Evolutionary conservation across 2,329 filamentous ascomycete species (phyloP), one percentile per base, ranked within the genome.

Genomic region (Chaetothyriales sp.): DNA sequence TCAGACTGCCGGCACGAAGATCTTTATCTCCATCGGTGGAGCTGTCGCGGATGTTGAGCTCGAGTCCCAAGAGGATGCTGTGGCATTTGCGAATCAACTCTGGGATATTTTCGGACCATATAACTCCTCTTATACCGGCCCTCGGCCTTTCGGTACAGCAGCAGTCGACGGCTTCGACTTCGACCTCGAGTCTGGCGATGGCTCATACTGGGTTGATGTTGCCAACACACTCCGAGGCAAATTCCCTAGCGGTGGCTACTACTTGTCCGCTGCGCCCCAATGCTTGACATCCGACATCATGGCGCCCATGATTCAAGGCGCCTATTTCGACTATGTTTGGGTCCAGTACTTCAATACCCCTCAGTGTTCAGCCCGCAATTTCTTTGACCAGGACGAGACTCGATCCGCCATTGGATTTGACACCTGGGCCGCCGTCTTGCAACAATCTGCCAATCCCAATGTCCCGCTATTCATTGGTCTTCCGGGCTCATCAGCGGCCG

Each of bases 131-230:
- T 71, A 66, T 43, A 66, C 65, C 1, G 69, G 69, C 6, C 72
- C 77, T 51, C 78, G 85, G 7, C 85, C 85, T 1, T 88, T 88
- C 63, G 81, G 81, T 50, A 40, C 37, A 10, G 66, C 69, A 10
- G 77, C 80, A 8, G 69, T 89, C 44, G 83, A 89, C 64, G 85
- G 85, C 4, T 87, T 89, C 64, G 85, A 89, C 66, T 80, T 88
- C 57, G 85, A 89, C 64, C 81, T 88, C 56, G 84, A 88, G 67
- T 71, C 77, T 4, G 62, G 64, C 40, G 61, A 64, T 2, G 75
- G 77, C 13, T 66, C 66, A 47, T 81, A 85, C 67, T 79, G 83
- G 68, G 72, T 70, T 0, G 67, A 77, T 1, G 85, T 87, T 59
- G 81, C 75, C 1, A 69, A 72, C 40, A 69, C 74, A 50, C 73